Conservation (phyloP, 305 asterid species). For the Plantago coronopus region DNA sequence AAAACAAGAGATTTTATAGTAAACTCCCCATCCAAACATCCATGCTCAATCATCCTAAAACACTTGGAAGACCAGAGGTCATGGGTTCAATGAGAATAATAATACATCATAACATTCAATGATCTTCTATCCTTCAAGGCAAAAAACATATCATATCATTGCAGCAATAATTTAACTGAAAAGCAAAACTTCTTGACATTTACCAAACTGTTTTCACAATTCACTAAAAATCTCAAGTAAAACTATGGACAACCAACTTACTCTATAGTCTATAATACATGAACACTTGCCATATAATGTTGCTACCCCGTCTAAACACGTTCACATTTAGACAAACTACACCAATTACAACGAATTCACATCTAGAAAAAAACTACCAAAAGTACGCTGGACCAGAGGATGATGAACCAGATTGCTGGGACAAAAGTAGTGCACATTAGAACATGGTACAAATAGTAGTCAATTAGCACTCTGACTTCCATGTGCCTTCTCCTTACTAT, state of each 20-base stretch:
- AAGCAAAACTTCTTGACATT: too few species aligned
- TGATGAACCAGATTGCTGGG: neutral
- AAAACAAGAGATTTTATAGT: too few species aligned
- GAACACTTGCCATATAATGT: neutral
- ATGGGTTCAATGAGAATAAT: too few species aligned
- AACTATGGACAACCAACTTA: neutral
- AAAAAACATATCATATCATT: too few species aligned
- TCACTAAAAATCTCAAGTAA: neutral
- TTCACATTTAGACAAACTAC: neutral
- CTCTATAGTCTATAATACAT: neutral
- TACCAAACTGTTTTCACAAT: too few species aligned
- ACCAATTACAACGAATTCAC: neutral
- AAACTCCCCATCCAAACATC: too few species aligned
- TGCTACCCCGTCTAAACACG: slow-evolving; percentile 3
- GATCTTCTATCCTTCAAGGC: too few species aligned
- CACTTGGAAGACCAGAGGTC: too few species aligned
- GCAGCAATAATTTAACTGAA: too few species aligned
- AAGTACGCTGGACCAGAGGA: neutral
- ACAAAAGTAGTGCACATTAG: neutral
- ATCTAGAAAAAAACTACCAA: neutral
- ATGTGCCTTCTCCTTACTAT: slow-evolving; percentile 26
- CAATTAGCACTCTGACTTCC: slow-evolving; percentile 13
- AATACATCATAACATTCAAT: too few species aligned
- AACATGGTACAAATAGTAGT: neutral
- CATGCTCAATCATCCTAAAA: too few species aligned